A percentile compares a stretch with the other conserved stretches of the same genome.
These are phyloP conservation scores for Sechiopsis laciniata DNA, from an alignment of 306 rosid genomes.

Conservation along the genomic window DNA sequence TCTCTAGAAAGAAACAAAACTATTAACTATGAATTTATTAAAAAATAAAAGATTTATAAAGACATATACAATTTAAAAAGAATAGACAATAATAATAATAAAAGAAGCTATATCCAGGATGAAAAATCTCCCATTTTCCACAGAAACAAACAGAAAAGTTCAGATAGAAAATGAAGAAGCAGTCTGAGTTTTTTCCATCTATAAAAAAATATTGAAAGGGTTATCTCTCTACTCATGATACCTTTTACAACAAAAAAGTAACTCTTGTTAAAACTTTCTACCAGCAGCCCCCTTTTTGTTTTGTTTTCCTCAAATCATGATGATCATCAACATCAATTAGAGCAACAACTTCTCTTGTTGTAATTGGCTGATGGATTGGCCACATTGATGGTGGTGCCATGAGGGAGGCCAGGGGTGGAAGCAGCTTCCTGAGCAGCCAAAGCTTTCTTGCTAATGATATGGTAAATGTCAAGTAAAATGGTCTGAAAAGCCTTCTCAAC, in stretches of 20 bases:
- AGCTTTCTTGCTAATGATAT: slow-evolving; percentile 60
- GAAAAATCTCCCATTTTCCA: slow-evolving; percentile 16
- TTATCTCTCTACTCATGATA: slow-evolving; percentile 10
- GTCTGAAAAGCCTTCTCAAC: slow-evolving; percentile 72
- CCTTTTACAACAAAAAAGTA: slow-evolving; percentile 10
- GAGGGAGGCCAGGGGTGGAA: slow-evolving; percentile 48
- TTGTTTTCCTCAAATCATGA: neutral
- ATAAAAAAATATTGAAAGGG: slow-evolving; percentile 9
- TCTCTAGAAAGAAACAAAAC: slow-evolving; percentile 1
- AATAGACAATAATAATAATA: neutral
- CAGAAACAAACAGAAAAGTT: slow-evolving; percentile 17
- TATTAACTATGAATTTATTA: neutral
- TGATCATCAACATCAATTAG: slow-evolving; percentile 31
- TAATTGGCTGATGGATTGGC: slow-evolving; percentile 36
- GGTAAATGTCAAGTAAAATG: slow-evolving; percentile 58
- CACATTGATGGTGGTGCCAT: slow-evolving; percentile 56
- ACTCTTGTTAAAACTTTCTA: neutral
- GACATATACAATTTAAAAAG: neutral
- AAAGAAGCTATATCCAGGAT: slow-evolving; percentile 17
- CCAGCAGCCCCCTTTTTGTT: neutral
- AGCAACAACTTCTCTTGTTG: slow-evolving; percentile 50
- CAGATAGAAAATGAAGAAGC: slow-evolving; percentile 16
- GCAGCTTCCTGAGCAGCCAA: slow-evolving; percentile 60
- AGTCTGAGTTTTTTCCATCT: neutral
- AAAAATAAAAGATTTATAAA: neutral